phyloP scores from a whole-genome alignment of 1,284 basidiomycete species.

The Ceratobasidium sp. region DNA sequence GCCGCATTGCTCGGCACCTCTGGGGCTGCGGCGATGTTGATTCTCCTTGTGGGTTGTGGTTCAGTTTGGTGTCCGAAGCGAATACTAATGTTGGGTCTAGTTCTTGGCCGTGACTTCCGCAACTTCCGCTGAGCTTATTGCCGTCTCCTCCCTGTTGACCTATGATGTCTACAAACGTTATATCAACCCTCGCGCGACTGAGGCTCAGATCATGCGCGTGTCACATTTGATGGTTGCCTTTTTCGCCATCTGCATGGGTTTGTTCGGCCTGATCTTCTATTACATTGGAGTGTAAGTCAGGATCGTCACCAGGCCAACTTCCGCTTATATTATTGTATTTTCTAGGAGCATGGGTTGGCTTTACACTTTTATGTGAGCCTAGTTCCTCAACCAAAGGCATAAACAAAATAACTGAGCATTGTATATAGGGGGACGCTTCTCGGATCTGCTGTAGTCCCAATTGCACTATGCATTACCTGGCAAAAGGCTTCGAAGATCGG shows the following conservation, averaged over 20 bases:
- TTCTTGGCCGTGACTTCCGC: conserved; percentile 78
- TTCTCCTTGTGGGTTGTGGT: conserved; percentile 59
- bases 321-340: neutral
- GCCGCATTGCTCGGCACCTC: conserved; percentile 77
- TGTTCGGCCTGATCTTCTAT: conserved; percentile 85
- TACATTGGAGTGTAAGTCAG: conserved; percentile 74
- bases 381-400: conserved; percentile 46
- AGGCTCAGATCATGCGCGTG: conserved; percentile 64
- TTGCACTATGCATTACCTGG: conserved; percentile 84
- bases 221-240: conserved; percentile 63
- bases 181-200: conserved; percentile 65
- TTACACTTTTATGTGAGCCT: conserved; percentile 73
- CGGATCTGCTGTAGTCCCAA: conserved; percentile 85
- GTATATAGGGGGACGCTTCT: conserved; percentile 58
- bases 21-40: conserved; percentile 73
- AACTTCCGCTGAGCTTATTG: conserved; percentile 88
- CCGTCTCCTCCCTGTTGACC: conserved; percentile 79
- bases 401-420: neutral
- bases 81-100: conserved; percentile 48
- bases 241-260: conserved; percentile 80
- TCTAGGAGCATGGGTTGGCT: conserved; percentile 21
- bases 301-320: neutral
- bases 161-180: conserved; percentile 77
- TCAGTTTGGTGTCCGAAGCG: neutral
- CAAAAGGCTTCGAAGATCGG: conserved; percentile 83